Conservation (phyloP, 1,284 basidiomycete genomes). For the Fomitiporia mediterranea region DNA sequence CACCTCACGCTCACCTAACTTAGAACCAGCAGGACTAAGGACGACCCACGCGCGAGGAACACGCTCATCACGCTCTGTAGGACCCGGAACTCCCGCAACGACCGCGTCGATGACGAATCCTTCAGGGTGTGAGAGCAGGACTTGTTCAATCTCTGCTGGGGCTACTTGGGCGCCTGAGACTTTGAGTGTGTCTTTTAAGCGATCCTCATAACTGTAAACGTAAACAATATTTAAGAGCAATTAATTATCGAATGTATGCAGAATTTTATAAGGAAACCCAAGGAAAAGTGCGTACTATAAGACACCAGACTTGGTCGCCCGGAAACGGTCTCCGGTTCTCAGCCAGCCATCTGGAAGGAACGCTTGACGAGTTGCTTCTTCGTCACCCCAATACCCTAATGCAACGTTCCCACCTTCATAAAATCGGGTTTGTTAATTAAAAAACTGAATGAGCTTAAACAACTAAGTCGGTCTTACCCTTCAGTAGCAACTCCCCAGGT, state of each 20-base stretch:
- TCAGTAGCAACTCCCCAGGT: slow-evolving; percentile 60
- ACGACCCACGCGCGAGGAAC: slow-evolving; percentile 73
- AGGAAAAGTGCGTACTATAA: slow-evolving; percentile 51
- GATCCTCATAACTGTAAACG: slow-evolving; percentile 18
- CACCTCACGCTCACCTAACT: slow-evolving; percentile 40
- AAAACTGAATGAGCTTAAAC: not conserved
- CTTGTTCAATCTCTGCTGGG: slow-evolving; percentile 26
- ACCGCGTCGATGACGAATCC: slow-evolving; percentile 24
- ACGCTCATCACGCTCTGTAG: slow-evolving; percentile 30
- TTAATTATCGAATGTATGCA: not conserved
- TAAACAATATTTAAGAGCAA: not conserved
- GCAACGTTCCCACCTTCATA: slow-evolving; percentile 42
- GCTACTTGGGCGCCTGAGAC: slow-evolving; percentile 27
- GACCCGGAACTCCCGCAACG: slow-evolving; percentile 24
- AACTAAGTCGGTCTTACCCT: slow-evolving; percentile 25
- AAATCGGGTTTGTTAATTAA: not conserved
- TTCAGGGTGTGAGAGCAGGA: slow-evolving; percentile 23
- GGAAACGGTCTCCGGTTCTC: slow-evolving; percentile 65
- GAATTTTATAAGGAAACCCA: not conserved
- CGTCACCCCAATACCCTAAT: slow-evolving; percentile 68
- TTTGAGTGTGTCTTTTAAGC: slow-evolving; percentile 24
- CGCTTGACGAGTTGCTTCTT: slow-evolving; percentile 56
- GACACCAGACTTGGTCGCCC: slow-evolving; percentile 50
- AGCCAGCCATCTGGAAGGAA: slow-evolving; percentile 66
- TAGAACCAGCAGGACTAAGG: slow-evolving; percentile 47